Conservation (phyloP, 129 eudicot genomes). For the Artemisia annua region DNA sequence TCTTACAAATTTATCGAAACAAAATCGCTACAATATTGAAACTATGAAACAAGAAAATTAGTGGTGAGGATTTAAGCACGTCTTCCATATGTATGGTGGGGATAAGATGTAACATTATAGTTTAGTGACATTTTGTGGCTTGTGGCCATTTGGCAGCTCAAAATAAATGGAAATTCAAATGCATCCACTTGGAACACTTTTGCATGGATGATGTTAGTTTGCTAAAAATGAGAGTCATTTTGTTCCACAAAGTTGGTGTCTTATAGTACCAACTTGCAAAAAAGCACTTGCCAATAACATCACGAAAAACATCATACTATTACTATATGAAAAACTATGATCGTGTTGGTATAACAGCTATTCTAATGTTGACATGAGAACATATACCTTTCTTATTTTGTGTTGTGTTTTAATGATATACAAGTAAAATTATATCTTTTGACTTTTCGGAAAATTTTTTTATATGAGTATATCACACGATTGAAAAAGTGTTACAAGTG, state of each 20-base stretch:
- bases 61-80: background rate
- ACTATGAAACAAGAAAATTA: background rate
- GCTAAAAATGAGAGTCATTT: background rate
- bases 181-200: constrained; percentile 5
- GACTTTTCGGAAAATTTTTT: too few species aligned
- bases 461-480: too few species aligned
- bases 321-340: too few species aligned
- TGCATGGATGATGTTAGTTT: background rate
- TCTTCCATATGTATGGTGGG: background rate
- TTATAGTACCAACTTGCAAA: background rate
- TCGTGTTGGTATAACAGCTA: too few species aligned
- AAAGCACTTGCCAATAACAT: background rate
- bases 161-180: background rate
- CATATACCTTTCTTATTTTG: too few species aligned
- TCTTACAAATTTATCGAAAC: background rate
- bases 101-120: background rate
- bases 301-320: too few species aligned
- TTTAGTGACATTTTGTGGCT: background rate
- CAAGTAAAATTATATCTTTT: too few species aligned
- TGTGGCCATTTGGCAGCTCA: background rate
- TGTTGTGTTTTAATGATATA: too few species aligned
- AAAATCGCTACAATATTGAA: background rate
- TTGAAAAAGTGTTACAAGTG: too few species aligned
- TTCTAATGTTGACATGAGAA: too few species aligned
- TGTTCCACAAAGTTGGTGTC: constrained; percentile 5